Evolutionary conservation across 2,329 filamentous ascomycete species (phyloP).

Genomic region (Ophiostoma sp.): DNA sequence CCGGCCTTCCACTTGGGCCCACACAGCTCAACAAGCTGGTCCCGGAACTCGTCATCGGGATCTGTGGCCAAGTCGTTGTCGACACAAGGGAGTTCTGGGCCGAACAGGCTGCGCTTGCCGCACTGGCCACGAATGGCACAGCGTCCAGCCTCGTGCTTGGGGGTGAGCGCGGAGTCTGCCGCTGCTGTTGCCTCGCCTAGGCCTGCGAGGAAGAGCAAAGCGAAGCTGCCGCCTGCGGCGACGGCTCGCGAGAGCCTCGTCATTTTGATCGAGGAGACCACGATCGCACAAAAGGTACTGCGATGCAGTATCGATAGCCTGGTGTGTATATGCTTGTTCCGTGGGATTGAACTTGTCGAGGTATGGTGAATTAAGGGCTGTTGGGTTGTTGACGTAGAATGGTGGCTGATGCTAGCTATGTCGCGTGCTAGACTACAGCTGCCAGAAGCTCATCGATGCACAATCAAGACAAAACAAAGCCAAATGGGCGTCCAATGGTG

Average conservation of each 20-base stretch:
- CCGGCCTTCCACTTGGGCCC: conserved; percentile 79
- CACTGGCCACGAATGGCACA: conserved; percentile 90
- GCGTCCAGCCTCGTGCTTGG: conserved; percentile 76
- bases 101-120: conserved; percentile 85
- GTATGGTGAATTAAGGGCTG: background rate
- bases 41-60: conserved; percentile 64
- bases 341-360: background rate
- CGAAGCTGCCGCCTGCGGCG: conserved; percentile 30
- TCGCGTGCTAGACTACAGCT: background rate
- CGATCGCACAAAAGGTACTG: too few species aligned
- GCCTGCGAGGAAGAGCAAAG: conserved; percentile 33
- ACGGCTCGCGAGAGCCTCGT: conserved; percentile 35
- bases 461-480: background rate
- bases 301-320: background rate
- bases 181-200: conserved; percentile 29
- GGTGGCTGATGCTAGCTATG: background rate
- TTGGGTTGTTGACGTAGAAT: background rate
- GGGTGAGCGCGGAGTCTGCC: conserved; percentile 38
- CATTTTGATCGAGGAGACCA: conserved; percentile 30
- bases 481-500: background rate
- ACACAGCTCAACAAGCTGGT: conserved; percentile 78
- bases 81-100: conserved; percentile 81
- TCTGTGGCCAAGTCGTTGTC: conserved; percentile 79
- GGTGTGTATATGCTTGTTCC: background rate
- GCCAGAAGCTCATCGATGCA: background rate